A percentile compares a stretch with the other conserved stretches of the same genome.
These are phyloP conservation scores for Huntiella moniliformis DNA, from an alignment of 2,329 filamentous ascomycete genomes.

Conservation along the genomic window DNA sequence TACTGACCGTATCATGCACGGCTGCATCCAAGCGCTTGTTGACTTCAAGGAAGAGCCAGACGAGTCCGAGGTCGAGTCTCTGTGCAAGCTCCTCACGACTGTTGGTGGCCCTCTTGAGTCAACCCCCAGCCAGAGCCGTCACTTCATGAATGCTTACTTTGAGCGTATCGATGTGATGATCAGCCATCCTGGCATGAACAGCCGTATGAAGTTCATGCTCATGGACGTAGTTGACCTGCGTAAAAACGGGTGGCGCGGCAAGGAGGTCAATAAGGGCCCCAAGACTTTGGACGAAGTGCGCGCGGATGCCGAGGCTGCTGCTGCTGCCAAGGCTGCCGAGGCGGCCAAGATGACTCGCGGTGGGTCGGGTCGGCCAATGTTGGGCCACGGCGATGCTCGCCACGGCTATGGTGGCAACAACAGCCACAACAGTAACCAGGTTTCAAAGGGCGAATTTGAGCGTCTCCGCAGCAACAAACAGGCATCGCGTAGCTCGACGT, in stretches of 20 bases:
- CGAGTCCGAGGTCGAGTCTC: slow-evolving; percentile 88
- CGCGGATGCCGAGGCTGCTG: slow-evolving; percentile 58
- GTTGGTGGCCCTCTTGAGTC: slow-evolving; percentile 83
- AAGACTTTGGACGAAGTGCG: slow-evolving; percentile 92
- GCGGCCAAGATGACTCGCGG: slow-evolving; percentile 39
- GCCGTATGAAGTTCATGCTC: slow-evolving; percentile 88
- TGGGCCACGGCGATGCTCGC: slow-evolving; percentile 73
- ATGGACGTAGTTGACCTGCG: slow-evolving; percentile 85
- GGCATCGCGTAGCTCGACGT: slow-evolving; percentile 34
- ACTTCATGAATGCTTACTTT: slow-evolving; percentile 90
- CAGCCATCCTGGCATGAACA: slow-evolving; percentile 61
- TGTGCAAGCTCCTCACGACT: slow-evolving; percentile 80
- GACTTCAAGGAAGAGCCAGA: slow-evolving; percentile 77
- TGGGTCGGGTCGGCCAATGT: slow-evolving; percentile 44
- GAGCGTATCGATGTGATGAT: slow-evolving; percentile 67
- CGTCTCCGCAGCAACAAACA: slow-evolving; percentile 46
- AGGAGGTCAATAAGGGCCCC: slow-evolving; percentile 81
- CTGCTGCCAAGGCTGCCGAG: slow-evolving; percentile 52
- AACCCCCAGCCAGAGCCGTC: slow-evolving; percentile 32
- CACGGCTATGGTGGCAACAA: slow-evolving; percentile 44
- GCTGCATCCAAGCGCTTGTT: slow-evolving; percentile 91
- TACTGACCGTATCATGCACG: slow-evolving; percentile 98
- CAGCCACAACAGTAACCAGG: slow-evolving; percentile 59
- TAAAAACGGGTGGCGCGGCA: slow-evolving; percentile 58
- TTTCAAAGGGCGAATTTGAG: slow-evolving; percentile 79